phyloP scores from a whole-genome alignment of 805 yeast species.

The Yarrowia sp. region DNA sequence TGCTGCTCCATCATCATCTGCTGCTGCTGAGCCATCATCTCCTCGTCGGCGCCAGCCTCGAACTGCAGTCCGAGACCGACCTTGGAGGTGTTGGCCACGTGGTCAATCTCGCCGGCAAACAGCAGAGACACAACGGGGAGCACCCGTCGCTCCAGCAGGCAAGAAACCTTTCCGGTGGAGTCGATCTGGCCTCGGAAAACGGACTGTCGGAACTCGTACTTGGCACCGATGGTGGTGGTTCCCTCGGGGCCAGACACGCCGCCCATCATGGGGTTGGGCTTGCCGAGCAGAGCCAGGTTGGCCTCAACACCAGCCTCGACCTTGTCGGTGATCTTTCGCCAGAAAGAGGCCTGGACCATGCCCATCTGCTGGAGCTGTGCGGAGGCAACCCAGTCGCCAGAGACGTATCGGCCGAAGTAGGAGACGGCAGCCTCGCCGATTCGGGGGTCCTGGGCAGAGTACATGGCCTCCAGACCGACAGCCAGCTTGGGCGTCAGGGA shows the following conservation, averaged over 20 bases:
- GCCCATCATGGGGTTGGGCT: conserved; percentile 62
- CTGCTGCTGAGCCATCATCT: conserved; percentile 61
- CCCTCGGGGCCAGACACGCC: conserved; percentile 88
- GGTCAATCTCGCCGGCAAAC: conserved; percentile 93
- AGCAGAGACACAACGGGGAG: conserved; percentile 88
- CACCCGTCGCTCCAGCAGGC: conserved; percentile 90
- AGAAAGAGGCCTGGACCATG: conserved; percentile 84
- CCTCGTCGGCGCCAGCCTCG: conserved; percentile 93
- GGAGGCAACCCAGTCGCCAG: conserved; percentile 89
- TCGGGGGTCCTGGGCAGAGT: conserved; percentile 67
- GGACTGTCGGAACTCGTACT: conserved; percentile 96
- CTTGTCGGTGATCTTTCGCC: conserved; percentile 90
- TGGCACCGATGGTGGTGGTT: conserved; percentile 91
- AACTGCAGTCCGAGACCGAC: conserved; percentile 95
- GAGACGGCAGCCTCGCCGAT: conserved; percentile 86
- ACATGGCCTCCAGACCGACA: conserved; percentile 90
- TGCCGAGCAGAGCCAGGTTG: conserved; percentile 45
- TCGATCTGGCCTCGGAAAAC: conserved; percentile 95
- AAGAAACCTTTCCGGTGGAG: conserved; percentile 86
- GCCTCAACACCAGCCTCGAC: conserved; percentile 65
- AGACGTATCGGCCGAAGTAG: conserved; percentile 86
- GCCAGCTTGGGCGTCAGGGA: conserved; percentile 83
- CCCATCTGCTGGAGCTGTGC: conserved; percentile 96
- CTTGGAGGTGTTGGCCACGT: conserved; percentile 75
- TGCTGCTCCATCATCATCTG: conserved; percentile 41